phyloP scores from a whole-genome alignment of 352 stramenopile genomes.

The Phytophthora macrochlamydospora region DNA sequence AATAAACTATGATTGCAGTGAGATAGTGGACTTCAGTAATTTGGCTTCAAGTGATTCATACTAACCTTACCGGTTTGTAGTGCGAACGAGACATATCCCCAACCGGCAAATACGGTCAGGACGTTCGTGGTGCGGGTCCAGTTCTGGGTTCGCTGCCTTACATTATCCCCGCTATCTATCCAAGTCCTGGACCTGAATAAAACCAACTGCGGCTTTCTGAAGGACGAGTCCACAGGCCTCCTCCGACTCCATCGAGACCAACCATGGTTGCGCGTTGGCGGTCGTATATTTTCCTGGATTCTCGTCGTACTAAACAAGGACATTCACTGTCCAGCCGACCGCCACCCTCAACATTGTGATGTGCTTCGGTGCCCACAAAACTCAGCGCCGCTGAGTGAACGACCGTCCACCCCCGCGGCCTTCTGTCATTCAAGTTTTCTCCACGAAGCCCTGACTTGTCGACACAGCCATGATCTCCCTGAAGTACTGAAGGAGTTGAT shows the following conservation, averaged over 20 bases:
- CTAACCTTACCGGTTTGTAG: no score
- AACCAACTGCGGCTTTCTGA: no score
- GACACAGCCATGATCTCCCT: constrained; percentile 16
- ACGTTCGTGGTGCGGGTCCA: neutral
- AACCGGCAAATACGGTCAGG: neutral
- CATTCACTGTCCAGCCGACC: no score
- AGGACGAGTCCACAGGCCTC: neutral
- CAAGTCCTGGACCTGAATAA: no score
- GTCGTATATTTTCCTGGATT: neutral
- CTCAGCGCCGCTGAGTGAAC: neutral
- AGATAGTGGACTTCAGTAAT: no score
- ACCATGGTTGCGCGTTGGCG: neutral
- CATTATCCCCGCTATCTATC: neutral
- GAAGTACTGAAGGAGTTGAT: constrained; percentile 23
- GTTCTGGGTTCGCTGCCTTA: constrained; percentile 8
- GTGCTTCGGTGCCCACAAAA: neutral
- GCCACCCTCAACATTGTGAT: neutral
- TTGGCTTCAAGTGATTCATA: no score
- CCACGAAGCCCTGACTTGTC: neutral
- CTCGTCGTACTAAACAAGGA: neutral
- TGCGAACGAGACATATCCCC: no score
- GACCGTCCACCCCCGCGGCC: neutral
- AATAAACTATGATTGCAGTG: no score
- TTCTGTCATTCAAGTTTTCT: constrained; percentile 12
- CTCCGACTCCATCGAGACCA: neutral